Percentiles rank a stretch among this genome's conserved stretches.
These are phyloP conservation scores for Pluteus cervinus DNA, from an alignment of 768 basidiomycete genomes.

Conservation along the genomic window DNA sequence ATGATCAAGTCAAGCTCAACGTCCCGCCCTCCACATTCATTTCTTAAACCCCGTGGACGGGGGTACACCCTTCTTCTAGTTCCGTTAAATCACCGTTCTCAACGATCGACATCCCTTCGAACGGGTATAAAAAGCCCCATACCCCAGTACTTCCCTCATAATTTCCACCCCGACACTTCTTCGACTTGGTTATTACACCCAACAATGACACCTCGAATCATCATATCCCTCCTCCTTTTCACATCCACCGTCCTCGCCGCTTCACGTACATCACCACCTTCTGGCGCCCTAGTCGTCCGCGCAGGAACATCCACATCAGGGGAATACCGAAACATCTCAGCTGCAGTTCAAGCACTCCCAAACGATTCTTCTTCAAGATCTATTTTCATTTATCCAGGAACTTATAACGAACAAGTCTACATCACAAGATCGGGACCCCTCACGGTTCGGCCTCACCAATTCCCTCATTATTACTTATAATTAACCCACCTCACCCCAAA, in stretches of 20 bases:
- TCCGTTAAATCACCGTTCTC: too few species aligned
- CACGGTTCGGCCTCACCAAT: slow-evolving; percentile 18
- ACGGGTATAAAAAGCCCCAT: too few species aligned
- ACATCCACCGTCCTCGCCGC: slow-evolving; percentile 15
- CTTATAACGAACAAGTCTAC: slow-evolving; percentile 35
- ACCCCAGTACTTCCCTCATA: too few species aligned
- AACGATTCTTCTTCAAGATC: slow-evolving; percentile 27
- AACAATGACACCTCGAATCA: too few species aligned
- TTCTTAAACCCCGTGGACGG: too few species aligned
- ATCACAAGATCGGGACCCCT: slow-evolving; percentile 35
- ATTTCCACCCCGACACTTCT: too few species aligned
- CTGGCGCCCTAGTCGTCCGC: slow-evolving; percentile 33
- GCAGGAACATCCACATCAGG: slow-evolving; percentile 27
- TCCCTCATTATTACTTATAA: not conserved
- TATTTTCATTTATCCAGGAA: slow-evolving; percentile 44
- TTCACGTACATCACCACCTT: slow-evolving; percentile 30
- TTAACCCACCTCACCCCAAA: not conserved
- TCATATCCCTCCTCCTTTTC: too few species aligned
- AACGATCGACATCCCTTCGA: too few species aligned
- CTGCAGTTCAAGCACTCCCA: slow-evolving; percentile 32
- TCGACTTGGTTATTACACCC: too few species aligned
- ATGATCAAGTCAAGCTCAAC: too few species aligned
- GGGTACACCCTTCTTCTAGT: too few species aligned
- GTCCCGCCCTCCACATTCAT: too few species aligned
- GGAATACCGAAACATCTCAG: slow-evolving; percentile 30